phyloP scores from a whole-genome alignment of 345 rosid genomes.

The Eutrema heterophyllum region DNA sequence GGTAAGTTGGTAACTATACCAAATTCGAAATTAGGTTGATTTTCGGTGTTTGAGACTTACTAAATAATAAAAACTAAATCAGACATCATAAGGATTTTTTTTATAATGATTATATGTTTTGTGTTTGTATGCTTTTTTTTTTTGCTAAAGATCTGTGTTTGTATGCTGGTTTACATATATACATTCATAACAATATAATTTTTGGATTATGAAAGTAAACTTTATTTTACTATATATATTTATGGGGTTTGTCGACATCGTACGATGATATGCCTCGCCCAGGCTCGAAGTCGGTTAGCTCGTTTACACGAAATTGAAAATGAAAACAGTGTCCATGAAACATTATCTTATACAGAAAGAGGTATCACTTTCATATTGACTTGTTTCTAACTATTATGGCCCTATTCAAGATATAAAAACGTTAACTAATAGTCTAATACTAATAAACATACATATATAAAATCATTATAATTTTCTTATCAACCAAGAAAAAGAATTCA shows the following conservation, averaged over 20 bases:
- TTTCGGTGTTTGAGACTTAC: not conserved
- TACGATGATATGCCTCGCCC: constrained; percentile 1
- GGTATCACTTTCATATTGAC: constrained; percentile 14
- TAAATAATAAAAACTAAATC: not conserved
- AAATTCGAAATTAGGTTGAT: not conserved
- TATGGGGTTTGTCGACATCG: constrained; percentile 10
- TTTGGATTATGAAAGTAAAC: not conserved
- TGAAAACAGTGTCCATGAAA: not conserved
- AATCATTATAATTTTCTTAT: constrained; percentile 19
- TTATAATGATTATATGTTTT: not conserved
- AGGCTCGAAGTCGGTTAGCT: constrained; percentile 15
- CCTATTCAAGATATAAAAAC: constrained; percentile 11
- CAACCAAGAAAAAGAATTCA: constrained; percentile 28
- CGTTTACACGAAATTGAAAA: not conserved
- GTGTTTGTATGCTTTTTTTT: not conserved
- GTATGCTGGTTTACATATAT: not conserved
- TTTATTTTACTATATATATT: not conserved
- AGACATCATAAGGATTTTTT: not conserved
- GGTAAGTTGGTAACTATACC: not conserved
- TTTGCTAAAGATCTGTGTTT: too few relatives aligned
- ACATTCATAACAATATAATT: not conserved
- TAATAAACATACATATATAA: not conserved
- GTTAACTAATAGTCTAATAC: not conserved
- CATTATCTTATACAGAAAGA: constrained; percentile 10
- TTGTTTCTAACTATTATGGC: not conserved